phyloP scores from a whole-genome alignment of 2,329 filamentous ascomycete genomes.

The Paramyrothecium roridum region DNA sequence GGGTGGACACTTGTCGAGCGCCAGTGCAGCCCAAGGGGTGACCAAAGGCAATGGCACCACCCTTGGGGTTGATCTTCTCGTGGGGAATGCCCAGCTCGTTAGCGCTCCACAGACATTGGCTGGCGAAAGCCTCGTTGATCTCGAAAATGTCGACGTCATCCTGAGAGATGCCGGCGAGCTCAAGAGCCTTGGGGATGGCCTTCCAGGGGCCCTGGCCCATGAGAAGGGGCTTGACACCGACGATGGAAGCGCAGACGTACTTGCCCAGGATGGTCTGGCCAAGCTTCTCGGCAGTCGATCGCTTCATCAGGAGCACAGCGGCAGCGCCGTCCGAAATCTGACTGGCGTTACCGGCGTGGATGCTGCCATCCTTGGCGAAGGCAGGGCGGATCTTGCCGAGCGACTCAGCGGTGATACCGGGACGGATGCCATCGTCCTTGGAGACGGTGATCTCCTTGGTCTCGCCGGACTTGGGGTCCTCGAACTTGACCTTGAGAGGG shows the following conservation, averaged over 20 bases:
- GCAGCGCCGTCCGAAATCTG: constrained; percentile 96
- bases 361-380: constrained; percentile 86
- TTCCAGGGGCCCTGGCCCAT: constrained; percentile 97
- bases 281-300: constrained; percentile 81
- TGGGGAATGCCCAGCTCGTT: constrained; percentile 79
- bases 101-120: constrained; percentile 89
- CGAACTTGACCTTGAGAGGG: constrained; percentile 81
- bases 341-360: constrained; percentile 93
- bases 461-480: constrained; percentile 88
- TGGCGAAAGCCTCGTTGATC: constrained; percentile 99
- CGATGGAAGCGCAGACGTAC: constrained; percentile 80
- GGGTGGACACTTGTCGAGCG: constrained; percentile 86
- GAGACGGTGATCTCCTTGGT: constrained; percentile 77
- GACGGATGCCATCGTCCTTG: constrained; percentile 82
- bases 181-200: constrained; percentile 87
- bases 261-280: constrained; percentile 90
- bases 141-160: constrained; percentile 96
- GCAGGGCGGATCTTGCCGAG: constrained; percentile 88
- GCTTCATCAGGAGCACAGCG: constrained; percentile 93
- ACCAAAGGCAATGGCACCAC: constrained; percentile 92
- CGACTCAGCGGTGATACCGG: constrained; percentile 81
- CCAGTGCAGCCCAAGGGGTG: constrained; percentile 95
- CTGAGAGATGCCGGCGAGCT: constrained; percentile 80
- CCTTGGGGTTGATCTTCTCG: constrained; percentile 96
- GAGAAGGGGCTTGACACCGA: constrained; percentile 86